Evolutionary conservation across 495 filamentous ascomycete genomes (phyloP).

Genomic region (Neurospora sp.): DNA sequence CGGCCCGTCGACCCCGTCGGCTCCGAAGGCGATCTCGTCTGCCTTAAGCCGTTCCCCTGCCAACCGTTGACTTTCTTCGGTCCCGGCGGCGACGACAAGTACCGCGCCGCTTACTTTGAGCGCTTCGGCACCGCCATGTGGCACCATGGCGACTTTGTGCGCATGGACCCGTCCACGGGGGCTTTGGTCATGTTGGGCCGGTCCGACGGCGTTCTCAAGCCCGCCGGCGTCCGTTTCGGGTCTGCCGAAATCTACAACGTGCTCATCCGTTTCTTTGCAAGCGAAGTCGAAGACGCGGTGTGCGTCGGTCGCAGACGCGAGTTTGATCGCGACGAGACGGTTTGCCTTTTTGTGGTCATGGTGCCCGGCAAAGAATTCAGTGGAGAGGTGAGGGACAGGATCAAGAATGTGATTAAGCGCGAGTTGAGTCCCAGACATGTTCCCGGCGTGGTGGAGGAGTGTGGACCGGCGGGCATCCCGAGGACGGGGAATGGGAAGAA

Average conservation of each 20-base stretch:
- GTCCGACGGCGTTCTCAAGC: conserved; percentile 68
- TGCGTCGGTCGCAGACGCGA: conserved; percentile 71
- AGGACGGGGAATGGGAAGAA: conserved; percentile 91
- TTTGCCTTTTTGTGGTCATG: conserved; percentile 79
- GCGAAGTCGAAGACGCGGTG: conserved; percentile 69
- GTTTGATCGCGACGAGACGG: conserved; percentile 69
- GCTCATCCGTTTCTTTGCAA: conserved; percentile 67
- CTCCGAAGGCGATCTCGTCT: conserved; percentile 84
- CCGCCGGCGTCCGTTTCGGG: conserved; percentile 67
- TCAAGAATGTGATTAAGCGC: conserved; percentile 54
- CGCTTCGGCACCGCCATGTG: conserved; percentile 58
- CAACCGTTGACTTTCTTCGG: conserved; percentile 89
- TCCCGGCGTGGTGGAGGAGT: conserved; percentile 68
- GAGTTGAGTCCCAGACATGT: conserved; percentile 82
- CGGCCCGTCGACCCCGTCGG: conserved; percentile 40
- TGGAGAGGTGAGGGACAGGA: conserved; percentile 42
- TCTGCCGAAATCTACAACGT: conserved; percentile 86
- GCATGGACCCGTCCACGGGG: conserved; percentile 61
- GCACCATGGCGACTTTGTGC: conserved; percentile 94
- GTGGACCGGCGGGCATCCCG: conserved; percentile 58
- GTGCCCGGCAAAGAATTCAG: conserved; percentile 39
- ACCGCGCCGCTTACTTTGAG: conserved; percentile 79
- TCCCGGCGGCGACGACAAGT: conserved; percentile 55
- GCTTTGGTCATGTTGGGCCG: conserved; percentile 77
- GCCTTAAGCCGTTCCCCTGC: conserved; percentile 75